Evolutionary conservation across 2,329 filamentous ascomycete species (phyloP).

Genomic region (Corinectria fuckeliana): DNA sequence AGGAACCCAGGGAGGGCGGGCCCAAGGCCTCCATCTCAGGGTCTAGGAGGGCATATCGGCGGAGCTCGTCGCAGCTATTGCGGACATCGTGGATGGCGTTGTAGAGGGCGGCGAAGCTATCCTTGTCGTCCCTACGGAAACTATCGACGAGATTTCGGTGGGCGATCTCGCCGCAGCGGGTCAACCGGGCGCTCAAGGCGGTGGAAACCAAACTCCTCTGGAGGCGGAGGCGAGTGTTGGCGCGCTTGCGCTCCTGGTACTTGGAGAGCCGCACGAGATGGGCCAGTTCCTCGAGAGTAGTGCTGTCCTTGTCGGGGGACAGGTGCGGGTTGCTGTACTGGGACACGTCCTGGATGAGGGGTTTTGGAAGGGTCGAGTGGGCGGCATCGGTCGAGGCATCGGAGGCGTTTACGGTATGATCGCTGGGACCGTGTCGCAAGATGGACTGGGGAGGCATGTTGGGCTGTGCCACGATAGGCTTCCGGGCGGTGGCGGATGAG

Average conservation of each 20-base stretch:
- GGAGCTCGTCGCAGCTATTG: constrained; percentile 75
- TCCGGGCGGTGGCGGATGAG: constrained; percentile 48
- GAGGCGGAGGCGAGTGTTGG: constrained; percentile 74
- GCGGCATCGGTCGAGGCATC: constrained; percentile 51
- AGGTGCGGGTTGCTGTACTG: constrained; percentile 69
- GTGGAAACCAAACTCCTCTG: constrained; percentile 78
- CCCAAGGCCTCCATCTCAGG: constrained; percentile 70
- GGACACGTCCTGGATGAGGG: constrained; percentile 71
- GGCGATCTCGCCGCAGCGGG: constrained; percentile 75
- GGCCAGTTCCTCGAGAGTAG: constrained; percentile 77
- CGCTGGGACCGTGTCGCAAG: constrained; percentile 38
- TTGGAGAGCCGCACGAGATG: constrained; percentile 79
- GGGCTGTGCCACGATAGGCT: constrained; percentile 58
- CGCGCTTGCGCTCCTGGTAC: constrained; percentile 82
- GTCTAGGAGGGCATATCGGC: constrained; percentile 73
- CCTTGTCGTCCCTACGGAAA: constrained; percentile 81
- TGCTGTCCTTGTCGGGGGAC: constrained; percentile 67
- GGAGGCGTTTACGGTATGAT: constrained; percentile 38
- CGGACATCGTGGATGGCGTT: constrained; percentile 81
- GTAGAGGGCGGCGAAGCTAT: constrained; percentile 75
- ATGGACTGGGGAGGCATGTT: constrained; percentile 40
- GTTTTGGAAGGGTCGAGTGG: constrained; percentile 50
- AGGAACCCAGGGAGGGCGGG: constrained; percentile 52
- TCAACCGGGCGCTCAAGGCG: constrained; percentile 75
- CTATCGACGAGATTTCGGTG: constrained; percentile 79